These are phyloP conservation scores for Mrakia blollopis DNA, from an alignment of 768 basidiomycete species.

Conservation along the genomic window DNA sequence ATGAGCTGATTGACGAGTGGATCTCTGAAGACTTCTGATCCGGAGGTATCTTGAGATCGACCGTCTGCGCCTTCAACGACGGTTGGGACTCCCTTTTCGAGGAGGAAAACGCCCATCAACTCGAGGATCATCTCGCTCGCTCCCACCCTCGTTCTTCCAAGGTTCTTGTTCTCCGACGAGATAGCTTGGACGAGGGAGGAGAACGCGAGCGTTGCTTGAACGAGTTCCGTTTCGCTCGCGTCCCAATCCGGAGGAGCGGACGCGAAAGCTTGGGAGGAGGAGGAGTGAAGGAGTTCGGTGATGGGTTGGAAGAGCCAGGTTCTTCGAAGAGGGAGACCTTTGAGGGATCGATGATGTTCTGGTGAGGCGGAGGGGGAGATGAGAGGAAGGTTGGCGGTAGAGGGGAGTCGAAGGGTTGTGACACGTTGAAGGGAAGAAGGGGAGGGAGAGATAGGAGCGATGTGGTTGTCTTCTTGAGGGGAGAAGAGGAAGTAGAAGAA, in stretches of 20 bases:
- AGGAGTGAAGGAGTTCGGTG: conserved; percentile 74
- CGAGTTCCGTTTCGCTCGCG: conserved; percentile 70
- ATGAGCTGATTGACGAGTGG: conserved; percentile 57
- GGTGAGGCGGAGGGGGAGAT: conserved; percentile 51
- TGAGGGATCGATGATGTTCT: conserved; percentile 42
- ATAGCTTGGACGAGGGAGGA: conserved; percentile 46
- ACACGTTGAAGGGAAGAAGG: conserved; percentile 52
- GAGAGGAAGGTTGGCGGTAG: conserved; percentile 42
- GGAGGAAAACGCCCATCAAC: conserved; percentile 93
- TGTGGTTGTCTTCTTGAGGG: conserved; percentile 47
- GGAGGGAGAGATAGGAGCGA: conserved; percentile 55
- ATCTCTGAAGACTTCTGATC: conserved; percentile 70
- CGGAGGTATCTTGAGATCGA: not conserved
- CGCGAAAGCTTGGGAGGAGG: conserved; percentile 64
- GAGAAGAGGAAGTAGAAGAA: conserved; percentile 45
- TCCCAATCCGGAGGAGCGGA: conserved; percentile 67
- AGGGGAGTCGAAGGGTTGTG: conserved; percentile 28
- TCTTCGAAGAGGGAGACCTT: conserved; percentile 48
- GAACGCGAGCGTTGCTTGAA: conserved; percentile 64
- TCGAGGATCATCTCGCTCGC: conserved; percentile 57
- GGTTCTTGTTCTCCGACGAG: no score
- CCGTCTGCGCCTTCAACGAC: conserved; percentile 34
- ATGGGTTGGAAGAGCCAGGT: conserved; percentile 70
- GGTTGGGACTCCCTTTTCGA: conserved; percentile 61
- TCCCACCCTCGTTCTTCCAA: not conserved